Evolutionary conservation across 2,329 filamentous ascomycete species (phyloP), one percentile per base, ranked within the genome.

Genomic region (Cryphonectria naterciae): DNA sequence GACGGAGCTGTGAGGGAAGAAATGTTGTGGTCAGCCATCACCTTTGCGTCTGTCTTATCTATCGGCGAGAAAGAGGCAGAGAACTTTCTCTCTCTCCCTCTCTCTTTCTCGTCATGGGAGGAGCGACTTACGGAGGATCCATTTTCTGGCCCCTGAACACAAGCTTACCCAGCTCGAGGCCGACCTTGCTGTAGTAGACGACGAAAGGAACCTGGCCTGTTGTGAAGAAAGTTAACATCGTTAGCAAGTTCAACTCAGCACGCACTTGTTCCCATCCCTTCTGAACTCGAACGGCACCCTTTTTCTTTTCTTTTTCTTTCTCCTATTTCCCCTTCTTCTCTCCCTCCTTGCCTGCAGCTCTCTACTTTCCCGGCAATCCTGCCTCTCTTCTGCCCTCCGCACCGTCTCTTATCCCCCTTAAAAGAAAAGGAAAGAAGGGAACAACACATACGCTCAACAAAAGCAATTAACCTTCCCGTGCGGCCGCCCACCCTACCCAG

Each of bases 121-220:
- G 54, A 66, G 56, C 7, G 43, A 86, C 95, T 90, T 92, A 99
- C 96, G 96, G 96, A 84, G 94, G 94, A 80, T 88, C 86, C 94
- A 99, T 98, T 85, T 92, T 93, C 84, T 95, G 94, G 82, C 90
- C 91, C 78, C 90, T 89, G 86, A 94, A 94, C 76, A 98, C 89
- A 76, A 98, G 88, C 88, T 93, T 97, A 80, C 88, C 88, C 73
- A 98, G 87, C 87, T 99, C 96, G 75, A 95, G 85, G 77, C 88
- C 92, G 80, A 98, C 95, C 82, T 91, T 93, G 79, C 92, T 91
- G 87, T 98, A 99, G 89, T 98, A 98, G 80, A 97, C 80, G 74
- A 94, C 91, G 74, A 91, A 91, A 77, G 96, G 96, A 76, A 95
- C 89, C 85, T 96, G 88, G 82, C 91, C 95, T 98, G 80, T 64